These are phyloP conservation scores for Ballota nigra DNA, from an alignment of 257 asterid species.

Conservation along the genomic window DNA sequence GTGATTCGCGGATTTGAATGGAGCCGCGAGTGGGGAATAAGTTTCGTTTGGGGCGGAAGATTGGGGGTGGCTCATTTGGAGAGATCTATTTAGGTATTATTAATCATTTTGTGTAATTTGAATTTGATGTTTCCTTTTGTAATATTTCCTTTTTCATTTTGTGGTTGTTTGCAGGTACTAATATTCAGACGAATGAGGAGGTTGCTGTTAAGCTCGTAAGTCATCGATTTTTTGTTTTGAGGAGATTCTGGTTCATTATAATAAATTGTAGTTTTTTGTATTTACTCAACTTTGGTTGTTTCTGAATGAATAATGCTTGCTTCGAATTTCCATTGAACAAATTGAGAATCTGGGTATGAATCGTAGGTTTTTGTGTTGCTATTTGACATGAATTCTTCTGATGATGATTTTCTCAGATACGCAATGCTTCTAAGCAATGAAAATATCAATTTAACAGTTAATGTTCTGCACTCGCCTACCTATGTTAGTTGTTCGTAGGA, in stretches of 20 bases:
- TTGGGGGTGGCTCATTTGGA: conserved; percentile 73
- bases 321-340: not conserved
- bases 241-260: not conserved
- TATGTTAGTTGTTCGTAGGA: not conserved
- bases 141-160: not conserved
- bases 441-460: not conserved
- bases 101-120: not conserved
- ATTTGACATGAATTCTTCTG: not conserved
- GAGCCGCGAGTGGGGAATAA: conserved; percentile 71
- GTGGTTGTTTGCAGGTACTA: conserved; percentile 40
- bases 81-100: conserved; percentile 53
- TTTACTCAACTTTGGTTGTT: conserved; percentile 6
- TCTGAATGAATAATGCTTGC: conserved; percentile 11
- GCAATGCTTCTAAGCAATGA: not conserved
- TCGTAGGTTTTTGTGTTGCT: not conserved
- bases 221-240: not conserved
- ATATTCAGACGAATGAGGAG: conserved; percentile 70
- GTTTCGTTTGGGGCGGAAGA: conserved; percentile 62
- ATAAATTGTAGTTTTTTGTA: not conserved
- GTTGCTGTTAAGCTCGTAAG: conserved; percentile 68
- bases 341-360: not conserved
- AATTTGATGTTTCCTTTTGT: not conserved
- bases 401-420: not conserved
- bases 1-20: conserved; percentile 32
- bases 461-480: not conserved